phyloP scores from a whole-genome alignment of 495 filamentous ascomycete species.

The Trichoderma virens region DNA sequence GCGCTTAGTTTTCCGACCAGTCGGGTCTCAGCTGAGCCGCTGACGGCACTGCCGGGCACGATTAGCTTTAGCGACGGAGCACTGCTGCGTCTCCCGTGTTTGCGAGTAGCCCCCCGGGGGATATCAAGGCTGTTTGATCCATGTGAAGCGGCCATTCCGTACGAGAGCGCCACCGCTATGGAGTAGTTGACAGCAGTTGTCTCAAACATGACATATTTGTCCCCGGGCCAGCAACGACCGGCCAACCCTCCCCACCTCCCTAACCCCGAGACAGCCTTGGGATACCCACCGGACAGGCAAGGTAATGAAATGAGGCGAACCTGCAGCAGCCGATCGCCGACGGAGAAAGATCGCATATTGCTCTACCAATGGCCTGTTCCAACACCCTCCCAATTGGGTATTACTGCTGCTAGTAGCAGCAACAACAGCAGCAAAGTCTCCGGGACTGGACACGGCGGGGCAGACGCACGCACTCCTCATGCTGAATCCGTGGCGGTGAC shows the following conservation, averaged over 20 bases:
- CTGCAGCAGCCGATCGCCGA: constrained; percentile 3
- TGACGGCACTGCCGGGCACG: not conserved
- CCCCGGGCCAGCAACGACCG: not conserved
- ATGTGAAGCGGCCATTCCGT: not conserved
- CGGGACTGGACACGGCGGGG: not conserved
- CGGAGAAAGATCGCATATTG: not conserved
- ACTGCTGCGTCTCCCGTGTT: not conserved
- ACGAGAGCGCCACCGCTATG: not conserved
- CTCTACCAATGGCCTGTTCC: not conserved
- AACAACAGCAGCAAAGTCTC: not conserved
- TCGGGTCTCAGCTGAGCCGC: not conserved
- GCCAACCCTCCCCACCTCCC: not conserved
- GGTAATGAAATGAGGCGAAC: constrained; percentile 1
- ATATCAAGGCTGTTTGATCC: not conserved
- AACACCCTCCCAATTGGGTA: not conserved
- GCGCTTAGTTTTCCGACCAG: constrained; percentile 5
- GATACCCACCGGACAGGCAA: not conserved
- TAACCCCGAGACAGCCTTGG: not conserved
- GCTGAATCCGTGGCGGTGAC: not conserved
- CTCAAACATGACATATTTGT: not conserved
- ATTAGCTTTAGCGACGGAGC: not conserved
- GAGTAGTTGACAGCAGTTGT: not conserved
- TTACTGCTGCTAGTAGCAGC: not conserved
- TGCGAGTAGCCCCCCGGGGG: not conserved
- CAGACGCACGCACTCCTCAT: not conserved